Percentiles rank a stretch among this genome's conserved stretches.
Conservation (phyloP, 2,329 filamentous ascomycete genomes). For the Exophiala oligosperma region DNA sequence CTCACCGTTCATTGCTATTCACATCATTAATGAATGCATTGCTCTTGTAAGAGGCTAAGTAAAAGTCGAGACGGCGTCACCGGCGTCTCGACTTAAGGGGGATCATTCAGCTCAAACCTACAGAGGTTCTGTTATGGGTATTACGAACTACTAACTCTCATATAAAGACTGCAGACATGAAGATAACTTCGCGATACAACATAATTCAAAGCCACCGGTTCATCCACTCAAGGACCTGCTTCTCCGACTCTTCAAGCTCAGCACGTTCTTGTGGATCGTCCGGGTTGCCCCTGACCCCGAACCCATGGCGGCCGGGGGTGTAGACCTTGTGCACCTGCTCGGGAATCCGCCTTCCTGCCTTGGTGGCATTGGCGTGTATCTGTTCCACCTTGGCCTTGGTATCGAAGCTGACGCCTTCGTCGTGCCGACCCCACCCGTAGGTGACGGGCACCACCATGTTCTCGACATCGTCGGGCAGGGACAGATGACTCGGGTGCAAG, state of each 20-base stretch:
- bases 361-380: slow-evolving; percentile 24
- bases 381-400: slow-evolving; percentile 29
- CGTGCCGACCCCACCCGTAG: slow-evolving; percentile 31
- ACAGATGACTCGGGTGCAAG: slow-evolving; percentile 54
- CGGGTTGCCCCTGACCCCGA: slow-evolving; percentile 40
- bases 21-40: no score
- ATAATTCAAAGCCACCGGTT: slow-evolving; percentile 22
- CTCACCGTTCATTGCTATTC: no score
- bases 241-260: slow-evolving; percentile 38
- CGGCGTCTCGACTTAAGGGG: no score
- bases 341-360: slow-evolving; percentile 28
- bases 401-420: slow-evolving; percentile 24
- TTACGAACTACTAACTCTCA: no score
- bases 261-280: slow-evolving; percentile 37
- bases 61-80: no score
- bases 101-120: no score
- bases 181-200: not conserved
- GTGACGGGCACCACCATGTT: slow-evolving; percentile 27
- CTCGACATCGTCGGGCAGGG: slow-evolving; percentile 49
- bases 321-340: slow-evolving; percentile 37
- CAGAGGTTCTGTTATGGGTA: no score
- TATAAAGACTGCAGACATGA: no score
- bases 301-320: slow-evolving; percentile 37
- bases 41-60: no score
- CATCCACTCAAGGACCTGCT: slow-evolving; percentile 33